A percentile compares a stretch with the other conserved stretches of the same genome.
Conservation (phyloP, 1,139 yeast species). For the Diutina pseudorugosa region DNA sequence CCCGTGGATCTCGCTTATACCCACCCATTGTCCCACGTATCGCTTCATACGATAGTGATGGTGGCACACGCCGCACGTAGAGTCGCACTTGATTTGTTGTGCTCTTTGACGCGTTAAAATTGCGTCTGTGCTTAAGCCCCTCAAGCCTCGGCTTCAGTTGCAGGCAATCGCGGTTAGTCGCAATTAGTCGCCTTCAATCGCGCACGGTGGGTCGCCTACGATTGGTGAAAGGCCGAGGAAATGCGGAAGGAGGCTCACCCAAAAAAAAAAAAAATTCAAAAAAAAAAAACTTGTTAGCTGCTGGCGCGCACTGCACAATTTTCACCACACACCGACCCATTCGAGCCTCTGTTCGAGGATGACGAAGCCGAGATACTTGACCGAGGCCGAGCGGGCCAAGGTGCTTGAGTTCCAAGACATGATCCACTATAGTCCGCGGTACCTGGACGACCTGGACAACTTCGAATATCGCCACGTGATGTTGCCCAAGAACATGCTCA, state of each 20-base stretch:
- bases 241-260: too few relatives aligned
- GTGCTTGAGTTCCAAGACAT: slow-evolving; percentile 86
- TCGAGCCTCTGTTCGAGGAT: slow-evolving; percentile 9
- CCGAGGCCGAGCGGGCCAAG: slow-evolving; percentile 76
- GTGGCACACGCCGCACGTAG: too few relatives aligned
- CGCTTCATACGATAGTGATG: too few relatives aligned
- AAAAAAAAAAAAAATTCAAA: too few relatives aligned
- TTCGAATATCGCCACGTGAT: slow-evolving; percentile 82
- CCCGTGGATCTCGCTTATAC: not conserved
- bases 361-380: slow-evolving; percentile 52
- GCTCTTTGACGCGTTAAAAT: too few relatives aligned
- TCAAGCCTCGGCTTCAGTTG: too few relatives aligned
- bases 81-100: too few relatives aligned
- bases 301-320: not conserved
- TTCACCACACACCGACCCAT: not conserved
- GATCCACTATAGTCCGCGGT: slow-evolving; percentile 88
- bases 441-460: slow-evolving; percentile 68
- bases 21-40: not conserved
- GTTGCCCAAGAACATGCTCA: slow-evolving; percentile 91
- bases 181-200: too few relatives aligned
- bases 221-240: not conserved
- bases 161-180: too few relatives aligned
- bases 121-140: too few relatives aligned
- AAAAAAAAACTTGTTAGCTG: too few relatives aligned
- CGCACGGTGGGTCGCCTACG: too few relatives aligned